These are phyloP conservation scores for Scheffersomyces lignicola DNA, from an alignment of 1,139 yeast species.

Conservation along the genomic window DNA sequence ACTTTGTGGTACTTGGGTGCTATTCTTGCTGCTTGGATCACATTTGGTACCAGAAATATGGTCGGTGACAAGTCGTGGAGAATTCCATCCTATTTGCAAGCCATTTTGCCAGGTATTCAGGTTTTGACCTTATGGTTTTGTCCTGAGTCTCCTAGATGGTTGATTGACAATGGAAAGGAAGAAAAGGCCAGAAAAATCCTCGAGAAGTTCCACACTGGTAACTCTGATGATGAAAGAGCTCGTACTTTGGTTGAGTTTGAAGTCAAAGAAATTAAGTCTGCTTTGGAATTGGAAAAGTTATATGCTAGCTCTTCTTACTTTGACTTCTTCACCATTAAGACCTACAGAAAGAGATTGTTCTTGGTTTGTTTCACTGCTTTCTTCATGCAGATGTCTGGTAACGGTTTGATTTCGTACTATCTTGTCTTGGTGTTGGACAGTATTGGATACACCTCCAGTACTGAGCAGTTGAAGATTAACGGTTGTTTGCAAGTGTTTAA, in stretches of 20 bases:
- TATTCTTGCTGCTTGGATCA: conserved; percentile 54
- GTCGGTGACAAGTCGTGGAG: conserved; percentile 37
- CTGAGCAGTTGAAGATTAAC: conserved; percentile 46
- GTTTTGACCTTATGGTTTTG: conserved; percentile 29
- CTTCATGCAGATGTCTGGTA: conserved; percentile 52
- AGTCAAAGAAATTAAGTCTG: conserved; percentile 43
- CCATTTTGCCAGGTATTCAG: conserved; percentile 30
- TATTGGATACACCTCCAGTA: conserved; percentile 47
- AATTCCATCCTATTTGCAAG: conserved; percentile 49
- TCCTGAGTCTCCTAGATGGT: conserved; percentile 51
- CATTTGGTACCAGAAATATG: conserved; percentile 46
- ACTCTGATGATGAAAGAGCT: conserved; percentile 27
- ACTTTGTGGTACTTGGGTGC: conserved; percentile 56
- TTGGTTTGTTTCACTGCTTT: conserved; percentile 32
- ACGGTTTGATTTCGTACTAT: conserved; percentile 54
- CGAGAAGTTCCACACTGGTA: conserved; percentile 41
- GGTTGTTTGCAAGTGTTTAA: conserved; percentile 45
- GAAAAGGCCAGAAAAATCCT: conserved; percentile 43
- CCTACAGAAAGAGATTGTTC: conserved; percentile 47
- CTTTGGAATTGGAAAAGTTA: conserved; percentile 34
- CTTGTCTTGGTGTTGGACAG: conserved; percentile 47
- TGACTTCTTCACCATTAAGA: conserved; percentile 34
- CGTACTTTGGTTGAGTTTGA: conserved; percentile 43
- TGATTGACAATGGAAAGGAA: conserved; percentile 35
- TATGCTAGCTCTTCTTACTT: conserved; percentile 26